Evolutionary conservation across 2,329 filamentous ascomycete genomes (phyloP).

Genomic region (Cladosporium sp.): DNA sequence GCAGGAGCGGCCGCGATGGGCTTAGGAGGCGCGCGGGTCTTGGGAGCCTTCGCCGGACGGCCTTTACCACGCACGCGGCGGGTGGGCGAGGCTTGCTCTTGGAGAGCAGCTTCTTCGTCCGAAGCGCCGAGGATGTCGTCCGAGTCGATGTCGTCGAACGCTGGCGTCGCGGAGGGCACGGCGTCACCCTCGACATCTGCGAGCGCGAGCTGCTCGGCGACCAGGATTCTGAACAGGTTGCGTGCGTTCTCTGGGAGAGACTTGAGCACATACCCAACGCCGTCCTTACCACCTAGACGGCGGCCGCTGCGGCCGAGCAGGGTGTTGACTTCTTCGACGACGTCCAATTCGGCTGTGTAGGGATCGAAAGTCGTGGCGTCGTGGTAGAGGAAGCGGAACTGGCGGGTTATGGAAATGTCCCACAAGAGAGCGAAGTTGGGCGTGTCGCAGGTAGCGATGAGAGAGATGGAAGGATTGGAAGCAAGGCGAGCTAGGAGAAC

Average conservation of each 20-base stretch:
- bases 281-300: constrained; percentile 81
- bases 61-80: constrained; percentile 19
- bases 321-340: constrained; percentile 85
- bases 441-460: constrained; percentile 80
- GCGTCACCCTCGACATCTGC: constrained; percentile 45
- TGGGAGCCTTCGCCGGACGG: constrained; percentile 19
- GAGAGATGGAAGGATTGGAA: constrained; percentile 64
- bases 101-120: constrained; percentile 29
- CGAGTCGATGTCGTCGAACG: constrained; percentile 26
- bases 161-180: constrained; percentile 15
- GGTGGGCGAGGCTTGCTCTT: constrained; percentile 25
- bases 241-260: constrained; percentile 89
- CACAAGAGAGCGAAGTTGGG: constrained; percentile 84
- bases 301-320: constrained; percentile 76
- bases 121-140: constrained; percentile 24
- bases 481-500: constrained; percentile 72
- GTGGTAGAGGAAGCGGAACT: constrained; percentile 85
- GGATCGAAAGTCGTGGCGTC: constrained; percentile 86
- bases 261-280: constrained; percentile 84
- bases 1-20: neutral
- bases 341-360: constrained; percentile 70
- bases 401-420: constrained; percentile 78
- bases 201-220: constrained; percentile 75
- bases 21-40: constrained; percentile 13
- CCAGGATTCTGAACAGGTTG: constrained; percentile 77